Base-by-base conservation (phyloP, 352 stramenopile species). In the Phytophthora palmivora region DNA sequence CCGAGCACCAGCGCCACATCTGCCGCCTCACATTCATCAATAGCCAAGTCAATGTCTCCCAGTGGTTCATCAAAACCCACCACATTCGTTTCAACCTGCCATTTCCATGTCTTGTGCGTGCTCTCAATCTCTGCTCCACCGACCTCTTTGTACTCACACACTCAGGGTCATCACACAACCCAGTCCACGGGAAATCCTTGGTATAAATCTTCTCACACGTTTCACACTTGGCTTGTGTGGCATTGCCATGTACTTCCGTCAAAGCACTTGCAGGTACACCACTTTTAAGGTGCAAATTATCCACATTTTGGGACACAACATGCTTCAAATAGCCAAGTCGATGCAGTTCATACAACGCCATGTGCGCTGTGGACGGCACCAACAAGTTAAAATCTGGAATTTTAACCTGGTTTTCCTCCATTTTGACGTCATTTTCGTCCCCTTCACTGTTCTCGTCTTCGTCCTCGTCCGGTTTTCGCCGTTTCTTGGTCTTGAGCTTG, bases 191-290 rank as follows among this genome's bases (percentile, higher is more conserved):
- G 47, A 94, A 94, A 46, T 88, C 70, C 5, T 58, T 54, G 47
- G 74, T 81, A 64, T 95, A 95, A 49, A 93, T 77, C 68, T 92
- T 92, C 75, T 93, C 86, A 49, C 86, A 95, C 26, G 84, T 95
- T 63, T 95, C 84, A 51, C 86, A 95, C 38, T 89, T 90, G 28
- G 82, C 86, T 18, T 91, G 82, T 21, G 82, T 95, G 19, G 84
- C 84, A 63, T 95, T 95, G 26, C 86, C 86, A 38, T 95, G 86
- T 43, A 95, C 82, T 68, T 95, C 86, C 0, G 84, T 92, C 6
- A 95, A 49, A 6, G 60, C 74, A 6, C 49, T 54, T 0, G 81
- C 62, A 0, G 84, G 81, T 0, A 95, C 42, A 0, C 86, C 86
- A 63, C 86, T 95, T 69, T 95, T 95, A 7, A 89, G 48, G 58